These are phyloP conservation scores for Xylaria polymorpha DNA, from an alignment of 2,329 filamentous ascomycete genomes.

Conservation along the genomic window DNA sequence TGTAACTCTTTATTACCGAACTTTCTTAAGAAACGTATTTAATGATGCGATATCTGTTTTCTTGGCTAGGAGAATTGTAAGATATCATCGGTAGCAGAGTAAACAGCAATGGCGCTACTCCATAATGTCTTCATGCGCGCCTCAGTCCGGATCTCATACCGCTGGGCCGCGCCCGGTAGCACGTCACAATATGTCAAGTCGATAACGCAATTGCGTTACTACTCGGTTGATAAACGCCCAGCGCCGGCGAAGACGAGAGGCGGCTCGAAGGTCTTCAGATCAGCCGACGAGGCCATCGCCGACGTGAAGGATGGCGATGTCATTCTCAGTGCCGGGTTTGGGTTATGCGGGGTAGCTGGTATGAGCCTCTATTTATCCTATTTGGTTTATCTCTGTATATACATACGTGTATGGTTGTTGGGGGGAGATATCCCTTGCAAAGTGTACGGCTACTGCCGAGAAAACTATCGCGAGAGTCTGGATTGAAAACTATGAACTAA, in stretches of 20 bases:
- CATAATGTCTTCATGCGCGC: conserved; percentile 43
- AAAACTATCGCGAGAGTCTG: neutral
- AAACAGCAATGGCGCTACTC: conserved; percentile 45
- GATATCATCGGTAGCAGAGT: neutral
- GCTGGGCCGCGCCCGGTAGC: conserved; percentile 42
- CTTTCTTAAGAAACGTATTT: neutral
- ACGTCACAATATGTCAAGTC: conserved; percentile 38
- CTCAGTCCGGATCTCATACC: conserved; percentile 45
- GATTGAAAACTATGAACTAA: conserved; percentile 9
- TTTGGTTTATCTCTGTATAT: neutral
- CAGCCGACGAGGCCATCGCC: conserved; percentile 74
- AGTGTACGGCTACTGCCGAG: neutral
- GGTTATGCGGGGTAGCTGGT: conserved; percentile 82
- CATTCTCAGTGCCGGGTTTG: conserved; percentile 81
- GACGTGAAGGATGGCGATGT: conserved; percentile 77
- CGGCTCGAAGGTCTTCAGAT: conserved; percentile 62
- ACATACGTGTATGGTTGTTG: neutral
- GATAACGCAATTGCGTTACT: conserved; percentile 34
- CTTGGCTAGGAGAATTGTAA: neutral
- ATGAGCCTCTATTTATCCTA: conserved; percentile 39
- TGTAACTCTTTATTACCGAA: neutral
- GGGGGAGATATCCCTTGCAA: neutral
- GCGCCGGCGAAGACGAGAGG: conserved; percentile 43
- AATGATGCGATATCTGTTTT: conserved; percentile 5
- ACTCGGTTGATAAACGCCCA: conserved; percentile 31